A percentile compares a stretch with the other conserved stretches of the same genome.
phyloP scores from a whole-genome alignment of 352 stramenopile species.

The Hyaloperonospora brassicae region DNA sequence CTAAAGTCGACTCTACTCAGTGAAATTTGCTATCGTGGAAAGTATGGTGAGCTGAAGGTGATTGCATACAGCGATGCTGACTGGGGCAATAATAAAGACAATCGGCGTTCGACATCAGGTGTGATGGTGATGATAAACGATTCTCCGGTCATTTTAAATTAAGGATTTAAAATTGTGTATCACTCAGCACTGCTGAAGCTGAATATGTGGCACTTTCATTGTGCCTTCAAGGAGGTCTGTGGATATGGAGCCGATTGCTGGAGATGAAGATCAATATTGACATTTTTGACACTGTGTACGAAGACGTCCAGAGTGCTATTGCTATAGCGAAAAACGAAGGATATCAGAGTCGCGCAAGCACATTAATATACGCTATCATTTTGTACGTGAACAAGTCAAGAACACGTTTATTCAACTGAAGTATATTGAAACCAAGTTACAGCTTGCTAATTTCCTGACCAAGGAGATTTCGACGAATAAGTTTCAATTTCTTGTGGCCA shows the following conservation, averaged over 20 bases:
- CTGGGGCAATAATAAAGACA: constrained; percentile 1
- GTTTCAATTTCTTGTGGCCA: no score
- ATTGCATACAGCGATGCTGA: constrained; percentile 1
- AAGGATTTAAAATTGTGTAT: constrained; percentile 17
- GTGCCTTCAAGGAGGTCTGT: constrained; percentile 17
- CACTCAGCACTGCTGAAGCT: constrained; percentile 19
- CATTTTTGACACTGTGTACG: no score
- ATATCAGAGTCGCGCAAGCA: constrained; percentile 19
- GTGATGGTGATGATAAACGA: background rate
- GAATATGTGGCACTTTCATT: constrained; percentile 24
- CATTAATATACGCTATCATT: constrained; percentile 20
- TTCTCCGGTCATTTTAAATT: background rate
- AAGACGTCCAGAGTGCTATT: constrained; percentile 23
- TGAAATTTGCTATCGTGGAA: background rate
- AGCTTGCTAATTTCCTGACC: no score
- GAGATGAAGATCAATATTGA: no score
- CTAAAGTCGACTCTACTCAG: constrained; percentile 8
- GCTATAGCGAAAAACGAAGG: constrained; percentile 22
- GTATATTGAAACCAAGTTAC: no score
- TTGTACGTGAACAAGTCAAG: constrained; percentile 17
- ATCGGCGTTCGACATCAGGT: background rate
- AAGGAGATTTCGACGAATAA: no score
- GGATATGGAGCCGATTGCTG: constrained; percentile 11
- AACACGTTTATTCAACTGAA: no score
- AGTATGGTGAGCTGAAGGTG: background rate